Percentiles rank a stretch among this genome's conserved stretches.
phyloP scores from a whole-genome alignment of 192 early-diverging fungal genomes.

The Piromyces finnis region DNA sequence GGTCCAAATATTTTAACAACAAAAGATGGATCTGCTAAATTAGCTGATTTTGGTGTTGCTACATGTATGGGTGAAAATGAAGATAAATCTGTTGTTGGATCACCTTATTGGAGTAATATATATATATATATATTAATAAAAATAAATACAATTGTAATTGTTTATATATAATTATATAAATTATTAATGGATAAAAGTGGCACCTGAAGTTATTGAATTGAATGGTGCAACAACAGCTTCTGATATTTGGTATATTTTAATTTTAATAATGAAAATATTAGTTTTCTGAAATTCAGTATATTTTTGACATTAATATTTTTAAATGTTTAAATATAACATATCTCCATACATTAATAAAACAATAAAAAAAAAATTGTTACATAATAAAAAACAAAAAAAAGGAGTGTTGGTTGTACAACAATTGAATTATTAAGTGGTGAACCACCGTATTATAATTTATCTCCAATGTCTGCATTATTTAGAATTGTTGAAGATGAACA shows the following conservation, averaged over 20 bases:
- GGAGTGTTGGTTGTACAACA: conserved; percentile 17
- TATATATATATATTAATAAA: background rate
- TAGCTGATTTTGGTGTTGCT: conserved; percentile 11
- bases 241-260: conserved; percentile 24
- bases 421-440: conserved; percentile 51
- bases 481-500: conserved; percentile 55
- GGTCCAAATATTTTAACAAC: conserved; percentile 40
- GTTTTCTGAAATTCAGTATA: no score
- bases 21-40: conserved; percentile 49
- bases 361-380: no score
- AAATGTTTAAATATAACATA: no score
- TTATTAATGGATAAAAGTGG: no score
- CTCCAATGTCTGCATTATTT: conserved; percentile 49
- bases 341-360: no score
- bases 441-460: conserved; percentile 50
- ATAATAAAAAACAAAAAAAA: no score
- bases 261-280: background rate
- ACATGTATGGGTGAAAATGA: background rate
- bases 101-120: conserved; percentile 1
- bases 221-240: conserved; percentile 41
- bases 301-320: no score
- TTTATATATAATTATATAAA: no score
- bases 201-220: conserved; percentile 3
- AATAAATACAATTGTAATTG: no score
- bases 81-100: conserved; percentile 1